Evolutionary conservation across 305 asterid species (phyloP), one percentile per base, ranked within the genome.

Genomic region (Solanum hybrid): DNA sequence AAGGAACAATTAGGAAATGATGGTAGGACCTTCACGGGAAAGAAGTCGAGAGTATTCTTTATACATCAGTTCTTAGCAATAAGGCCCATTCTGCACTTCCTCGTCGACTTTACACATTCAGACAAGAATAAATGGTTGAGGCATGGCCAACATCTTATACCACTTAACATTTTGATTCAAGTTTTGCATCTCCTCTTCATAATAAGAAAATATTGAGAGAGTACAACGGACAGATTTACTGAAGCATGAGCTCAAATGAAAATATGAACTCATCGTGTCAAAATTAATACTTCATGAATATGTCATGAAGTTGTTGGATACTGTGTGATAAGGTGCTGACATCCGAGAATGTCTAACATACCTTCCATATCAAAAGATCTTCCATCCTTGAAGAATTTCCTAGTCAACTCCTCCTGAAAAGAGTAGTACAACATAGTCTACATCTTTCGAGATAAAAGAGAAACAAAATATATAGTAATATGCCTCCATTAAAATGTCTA

Each of bases 341-440:
- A 22, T 73, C 27, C 29, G 0, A 29, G 51, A 60, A 35, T 27
- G 73, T n/a, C 89, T 86, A 87, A 64, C 40, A 86, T 90, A 96
- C 99, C 99, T 93, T 95, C 97, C 92, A 96, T 88, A 92, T 97
- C 98, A 92, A 94, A 60, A 86, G 94, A 91, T 91, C 99, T 96
- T 92, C 94, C 94, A 90, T 97, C 99, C 93, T 93, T 94, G 91
- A 97, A 97, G 91, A 96, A 97, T 13, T 79, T 95, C 56, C 89
- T 91, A 75, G 95, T 95, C 91, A 96, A 90, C 92, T 94, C 98
- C 87, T 75, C 91, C 99, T 97, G 95, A 80, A 64, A 90, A 85
- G 13, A 51, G 45, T 85, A 85, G 29, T 31, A 84, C 8, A 31
- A 80, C 29, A 38, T 31, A 51, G 6, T 31, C 42, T 8, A 31